Evolutionary conservation across 2,329 filamentous ascomycete species (phyloP).

Genomic region (Aspergillus awamori): DNA sequence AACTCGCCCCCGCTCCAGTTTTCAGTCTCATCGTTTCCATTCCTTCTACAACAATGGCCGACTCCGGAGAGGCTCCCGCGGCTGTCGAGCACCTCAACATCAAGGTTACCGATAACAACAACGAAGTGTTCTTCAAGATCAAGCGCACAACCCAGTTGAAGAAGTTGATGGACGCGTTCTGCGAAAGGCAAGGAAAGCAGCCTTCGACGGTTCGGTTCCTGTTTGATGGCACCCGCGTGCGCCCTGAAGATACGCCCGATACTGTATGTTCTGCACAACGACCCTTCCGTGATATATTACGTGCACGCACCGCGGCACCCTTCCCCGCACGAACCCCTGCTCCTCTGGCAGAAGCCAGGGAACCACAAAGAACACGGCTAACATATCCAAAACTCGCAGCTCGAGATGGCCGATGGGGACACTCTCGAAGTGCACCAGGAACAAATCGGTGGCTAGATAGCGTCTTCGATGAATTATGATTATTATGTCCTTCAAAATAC

Average conservation of each 20-base stretch:
- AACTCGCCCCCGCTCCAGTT: not conserved
- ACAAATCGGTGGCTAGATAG: slow-evolving; percentile 75
- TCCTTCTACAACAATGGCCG: slow-evolving; percentile 48
- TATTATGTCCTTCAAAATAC: not conserved
- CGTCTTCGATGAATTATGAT: slow-evolving; percentile 6
- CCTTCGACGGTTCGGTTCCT: slow-evolving; percentile 84
- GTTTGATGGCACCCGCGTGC: slow-evolving; percentile 92
- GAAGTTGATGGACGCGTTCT: slow-evolving; percentile 98
- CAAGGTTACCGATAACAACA: slow-evolving; percentile 99
- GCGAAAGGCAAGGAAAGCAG: slow-evolving; percentile 91
- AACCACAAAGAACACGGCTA: not conserved
- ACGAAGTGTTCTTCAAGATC: slow-evolving; percentile 99
- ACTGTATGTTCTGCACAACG: slow-evolving; percentile 65
- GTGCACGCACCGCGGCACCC: not conserved
- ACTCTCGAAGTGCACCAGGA: slow-evolving; percentile 97
- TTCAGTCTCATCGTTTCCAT: slow-evolving; percentile 29
- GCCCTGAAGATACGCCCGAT: slow-evolving; percentile 86
- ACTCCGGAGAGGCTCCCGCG: slow-evolving; percentile 37
- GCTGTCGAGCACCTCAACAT: slow-evolving; percentile 90
- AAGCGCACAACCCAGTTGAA: slow-evolving; percentile 94
- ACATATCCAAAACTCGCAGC: slow-evolving; percentile 55
- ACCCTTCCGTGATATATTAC: not conserved
- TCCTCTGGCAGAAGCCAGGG: too few relatives aligned
- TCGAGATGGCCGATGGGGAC: slow-evolving; percentile 96
- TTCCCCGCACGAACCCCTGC: not conserved